phyloP scores from a whole-genome alignment of 1,139 yeast genomes.

The Blastobotrys apis region DNA sequence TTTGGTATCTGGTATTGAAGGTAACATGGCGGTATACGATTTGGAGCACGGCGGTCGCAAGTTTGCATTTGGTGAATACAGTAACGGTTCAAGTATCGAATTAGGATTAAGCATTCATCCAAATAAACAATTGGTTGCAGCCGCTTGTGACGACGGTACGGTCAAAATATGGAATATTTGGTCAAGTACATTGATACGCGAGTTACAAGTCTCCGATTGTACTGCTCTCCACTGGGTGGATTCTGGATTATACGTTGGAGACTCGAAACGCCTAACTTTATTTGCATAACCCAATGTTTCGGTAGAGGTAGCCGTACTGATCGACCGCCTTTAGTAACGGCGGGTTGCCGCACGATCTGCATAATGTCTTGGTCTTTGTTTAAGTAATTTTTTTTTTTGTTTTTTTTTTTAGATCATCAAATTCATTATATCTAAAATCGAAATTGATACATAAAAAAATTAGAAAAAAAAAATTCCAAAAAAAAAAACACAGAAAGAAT shows the following conservation, averaged over 20 bases:
- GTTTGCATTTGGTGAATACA: not conserved
- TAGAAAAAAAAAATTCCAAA: not conserved
- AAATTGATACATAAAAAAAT: not conserved
- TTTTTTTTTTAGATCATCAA: not conserved
- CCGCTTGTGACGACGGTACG: constrained; percentile 6
- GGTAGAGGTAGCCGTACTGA: no score
- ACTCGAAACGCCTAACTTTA: no score
- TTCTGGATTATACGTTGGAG: not conserved
- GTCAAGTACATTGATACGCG: constrained; percentile 1
- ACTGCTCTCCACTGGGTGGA: not conserved
- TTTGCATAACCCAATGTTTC: no score
- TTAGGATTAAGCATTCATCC: constrained; percentile 1
- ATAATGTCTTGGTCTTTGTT: no score
- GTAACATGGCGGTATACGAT: not conserved
- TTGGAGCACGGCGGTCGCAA: not conserved
- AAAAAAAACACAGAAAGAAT: not conserved
- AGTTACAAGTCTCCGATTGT: no score
- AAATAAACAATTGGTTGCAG: constrained; percentile 2
- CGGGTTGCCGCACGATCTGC: no score
- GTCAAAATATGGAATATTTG: constrained; percentile 3
- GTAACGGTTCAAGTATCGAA: not conserved
- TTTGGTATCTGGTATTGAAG: not conserved
- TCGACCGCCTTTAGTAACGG: no score
- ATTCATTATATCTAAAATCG: no score
- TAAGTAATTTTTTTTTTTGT: no score